Percentiles rank a stretch among this genome's conserved stretches.
phyloP scores from a whole-genome alignment of 768 basidiomycete species.

The Scleroderma bovista region DNA sequence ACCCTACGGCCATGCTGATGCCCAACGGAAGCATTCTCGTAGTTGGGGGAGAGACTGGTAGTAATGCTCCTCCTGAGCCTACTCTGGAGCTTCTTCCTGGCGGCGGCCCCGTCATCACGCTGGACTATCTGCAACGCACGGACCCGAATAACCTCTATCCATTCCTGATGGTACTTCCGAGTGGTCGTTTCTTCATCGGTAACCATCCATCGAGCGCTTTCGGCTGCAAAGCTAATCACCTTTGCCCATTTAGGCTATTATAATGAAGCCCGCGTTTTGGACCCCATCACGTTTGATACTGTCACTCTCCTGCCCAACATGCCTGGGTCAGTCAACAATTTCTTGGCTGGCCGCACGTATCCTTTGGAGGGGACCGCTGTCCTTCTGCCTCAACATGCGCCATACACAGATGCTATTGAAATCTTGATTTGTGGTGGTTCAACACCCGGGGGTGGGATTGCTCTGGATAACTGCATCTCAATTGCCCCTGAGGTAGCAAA shows the following conservation, averaged over 20 bases:
- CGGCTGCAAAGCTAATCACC: not conserved
- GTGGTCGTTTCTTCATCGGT: slow-evolving; percentile 67
- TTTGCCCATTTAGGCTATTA: slow-evolving; percentile 49
- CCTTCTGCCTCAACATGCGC: slow-evolving; percentile 62
- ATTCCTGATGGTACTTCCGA: slow-evolving; percentile 67
- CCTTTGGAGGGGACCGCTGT: slow-evolving; percentile 70
- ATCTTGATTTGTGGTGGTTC: slow-evolving; percentile 76
- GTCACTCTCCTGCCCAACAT: slow-evolving; percentile 59
- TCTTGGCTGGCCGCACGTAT: slow-evolving; percentile 71
- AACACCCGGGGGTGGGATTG: slow-evolving; percentile 42
- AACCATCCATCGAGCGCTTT: not conserved
- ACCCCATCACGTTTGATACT: slow-evolving; percentile 62
- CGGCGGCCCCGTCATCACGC: slow-evolving; percentile 51
- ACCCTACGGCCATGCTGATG: slow-evolving; percentile 61
- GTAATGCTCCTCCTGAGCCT: slow-evolving; percentile 60
- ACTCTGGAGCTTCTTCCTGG: slow-evolving; percentile 74
- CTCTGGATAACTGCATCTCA: slow-evolving; percentile 66
- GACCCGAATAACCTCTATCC: slow-evolving; percentile 82
- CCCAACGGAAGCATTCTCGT: slow-evolving; percentile 71
- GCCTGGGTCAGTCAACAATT: slow-evolving; percentile 68
- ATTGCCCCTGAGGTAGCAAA: slow-evolving; percentile 60
- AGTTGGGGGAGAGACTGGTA: slow-evolving; percentile 70
- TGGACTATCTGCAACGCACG: slow-evolving; percentile 65
- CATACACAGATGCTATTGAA: slow-evolving; percentile 68
- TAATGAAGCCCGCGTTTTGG: slow-evolving; percentile 74